Conservation (phyloP, 208 protist genomes). For the Herpetomonas muscarum region DNA sequence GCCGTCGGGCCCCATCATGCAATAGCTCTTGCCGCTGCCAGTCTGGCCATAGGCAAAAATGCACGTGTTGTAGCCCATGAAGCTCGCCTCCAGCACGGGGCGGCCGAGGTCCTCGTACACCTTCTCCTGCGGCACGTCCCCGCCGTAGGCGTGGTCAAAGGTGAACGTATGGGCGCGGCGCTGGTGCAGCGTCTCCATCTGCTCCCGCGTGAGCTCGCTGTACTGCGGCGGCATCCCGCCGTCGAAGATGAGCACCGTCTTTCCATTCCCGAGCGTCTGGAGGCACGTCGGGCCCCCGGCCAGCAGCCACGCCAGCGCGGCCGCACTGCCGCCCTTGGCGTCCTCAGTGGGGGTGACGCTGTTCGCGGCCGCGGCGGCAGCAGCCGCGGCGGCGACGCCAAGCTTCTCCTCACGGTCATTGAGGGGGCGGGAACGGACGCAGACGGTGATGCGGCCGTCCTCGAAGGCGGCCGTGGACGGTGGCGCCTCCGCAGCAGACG, state of each 20-base stretch:
- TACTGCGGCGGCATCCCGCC: slow-evolving; percentile 11
- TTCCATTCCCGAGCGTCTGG: slow-evolving; percentile 29
- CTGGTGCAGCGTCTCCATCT: slow-evolving; percentile 7
- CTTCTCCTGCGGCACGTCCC: slow-evolving; percentile 47
- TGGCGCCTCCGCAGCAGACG: background rate
- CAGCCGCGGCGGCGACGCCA: background rate
- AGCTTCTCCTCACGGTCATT: slow-evolving; percentile 43
- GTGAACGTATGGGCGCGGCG: slow-evolving; percentile 46
- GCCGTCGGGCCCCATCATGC: slow-evolving; percentile 83
- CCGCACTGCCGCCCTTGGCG: background rate
- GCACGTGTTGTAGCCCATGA: slow-evolving; percentile 85
- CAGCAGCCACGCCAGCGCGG: background rate
- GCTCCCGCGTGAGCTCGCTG: slow-evolving; percentile 5
- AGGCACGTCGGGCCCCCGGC: slow-evolving; percentile 20
- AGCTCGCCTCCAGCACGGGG: slow-evolving; percentile 80
- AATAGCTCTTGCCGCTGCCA: slow-evolving; percentile 86
- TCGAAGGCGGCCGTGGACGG: slow-evolving; percentile 39
- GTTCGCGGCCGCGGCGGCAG: background rate
- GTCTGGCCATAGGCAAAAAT: slow-evolving; percentile 94
- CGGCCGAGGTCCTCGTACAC: slow-evolving; percentile 88
- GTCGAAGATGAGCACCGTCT: slow-evolving; percentile 46
- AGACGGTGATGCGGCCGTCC: slow-evolving; percentile 71
- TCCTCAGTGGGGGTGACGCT: background rate
- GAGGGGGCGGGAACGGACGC: slow-evolving; percentile 67
- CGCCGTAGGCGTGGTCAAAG: slow-evolving; percentile 72